Base-by-base conservation (phyloP, 495 filamentous ascomycete species). In the Podospora pseudoanserina region DNA sequence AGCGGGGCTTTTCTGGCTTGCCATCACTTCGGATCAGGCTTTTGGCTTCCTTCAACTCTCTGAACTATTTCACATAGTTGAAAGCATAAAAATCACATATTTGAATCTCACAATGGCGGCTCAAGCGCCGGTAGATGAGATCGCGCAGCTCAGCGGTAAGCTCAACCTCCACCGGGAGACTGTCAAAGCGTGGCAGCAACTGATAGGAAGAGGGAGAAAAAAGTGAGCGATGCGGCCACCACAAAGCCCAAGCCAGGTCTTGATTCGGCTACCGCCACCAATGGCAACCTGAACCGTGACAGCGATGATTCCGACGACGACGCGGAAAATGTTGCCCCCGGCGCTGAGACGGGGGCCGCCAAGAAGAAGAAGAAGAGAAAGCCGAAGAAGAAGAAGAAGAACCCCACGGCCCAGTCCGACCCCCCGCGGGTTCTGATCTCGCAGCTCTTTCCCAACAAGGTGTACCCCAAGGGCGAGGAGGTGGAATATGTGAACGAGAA, bases 351-450 rank as follows among this genome's bases (percentile, higher is more conserved):
- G 19, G 83, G 74, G 2, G 81, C 76, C 5, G 81, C 80, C 59
- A 84, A 85, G 76, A 86, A 86, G 76, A 85, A 86, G 78, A 93
- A 93, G 82, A 92, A 92, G 81, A 94, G 90, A 84, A 92, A 92
- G 83, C 91, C 90, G 83, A 91, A 88, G 84, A 92, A 89, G 85
- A 90, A 87, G 80, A 90, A 89, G 86, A 90, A 90, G 82, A 78
- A 75, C 19, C 87, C 89, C 20, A 91, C 90, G 23, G 82, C 86
- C 65, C 93, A 97, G 81, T 90, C 90, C 30, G 83, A 86, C 32
- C 93, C 93, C 23, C 92, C 93, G 0, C 86, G 91, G 44, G 89
- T 96, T 23, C 83, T 88, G 66, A 81, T 96, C 30, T 87, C 90
- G 65, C 86, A 88, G 69, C 85, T 97, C 28, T 96, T 93, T 81